Base-by-base conservation (phyloP, 1,284 basidiomycete species). In the Sporisorium reilianum region DNA sequence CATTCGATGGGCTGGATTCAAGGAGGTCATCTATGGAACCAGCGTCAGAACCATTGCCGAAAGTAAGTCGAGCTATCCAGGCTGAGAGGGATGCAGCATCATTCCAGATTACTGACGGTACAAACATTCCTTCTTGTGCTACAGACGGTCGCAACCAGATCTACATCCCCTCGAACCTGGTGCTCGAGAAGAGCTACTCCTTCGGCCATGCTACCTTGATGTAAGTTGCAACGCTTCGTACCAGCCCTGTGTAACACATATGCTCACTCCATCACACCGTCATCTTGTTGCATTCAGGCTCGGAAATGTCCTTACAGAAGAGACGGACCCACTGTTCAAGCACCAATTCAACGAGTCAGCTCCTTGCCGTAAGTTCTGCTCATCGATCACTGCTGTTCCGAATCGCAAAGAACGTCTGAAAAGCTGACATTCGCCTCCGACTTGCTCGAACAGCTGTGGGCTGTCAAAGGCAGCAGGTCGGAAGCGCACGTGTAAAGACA, bases 271-370 rank as follows among this genome's bases (percentile, higher is more conserved):
- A 7, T 36, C 20, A 20, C 12, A 12, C n/a, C n/a, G n/a, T n/a
- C n/a, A n/a, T n/a, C n/a, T 30, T 52, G 45, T 22, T 34, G 6
- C 12, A 23, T 36, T 10, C 52, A 67, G 53, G 79, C 63, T 69
- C 26, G 78, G 78, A n/a, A 61, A 58, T 9, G 36, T 81, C 30
- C 55, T 80, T 18, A 59, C 69, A 11, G 65, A 77, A 34, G 73
- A 80, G 41, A 81, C 78, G 5, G 75, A 81, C 56, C 57, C 59
- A 5, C 46, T 70, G 41, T 80, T 76, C 53, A 42, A 40, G 28
- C 72, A 80, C 42, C 78, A 80, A 26, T 77, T 75, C 67, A 75
- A 81, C 61, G 79, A 79, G 40, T 58, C 64, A 44, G 72, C 73
- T 1, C 70, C 76, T 0, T 80, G 79, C 34, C 79, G 76, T 36